Evolutionary conservation across 23 red algal species (phyloP).

Genomic region (Gracilaria caudata): DNA sequence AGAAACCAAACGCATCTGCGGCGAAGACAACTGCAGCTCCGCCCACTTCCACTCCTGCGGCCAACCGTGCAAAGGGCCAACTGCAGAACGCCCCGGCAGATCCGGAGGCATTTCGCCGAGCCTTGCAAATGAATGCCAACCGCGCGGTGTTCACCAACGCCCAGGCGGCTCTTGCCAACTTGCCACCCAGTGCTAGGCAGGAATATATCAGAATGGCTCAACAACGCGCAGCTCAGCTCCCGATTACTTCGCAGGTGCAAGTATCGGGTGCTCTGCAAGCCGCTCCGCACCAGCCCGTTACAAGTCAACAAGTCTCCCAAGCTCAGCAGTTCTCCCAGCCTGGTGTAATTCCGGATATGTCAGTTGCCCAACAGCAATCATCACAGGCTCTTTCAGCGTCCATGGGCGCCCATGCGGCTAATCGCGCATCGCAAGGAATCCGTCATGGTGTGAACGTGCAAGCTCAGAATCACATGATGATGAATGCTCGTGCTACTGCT

Average conservation of each 20-base stretch:
- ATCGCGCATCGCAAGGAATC: not conserved
- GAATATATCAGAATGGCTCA: not conserved
- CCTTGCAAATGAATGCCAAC: slow-evolving; percentile 20
- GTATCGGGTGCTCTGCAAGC: not conserved
- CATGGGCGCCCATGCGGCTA: not conserved
- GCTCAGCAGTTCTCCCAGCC: not conserved
- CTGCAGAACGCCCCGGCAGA: not conserved
- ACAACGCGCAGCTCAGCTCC: not conserved
- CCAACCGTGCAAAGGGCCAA: not conserved
- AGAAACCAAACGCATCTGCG: not conserved
- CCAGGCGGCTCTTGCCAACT: not conserved
- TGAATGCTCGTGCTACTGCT: not conserved
- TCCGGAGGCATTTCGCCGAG: not conserved
- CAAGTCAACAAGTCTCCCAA: not conserved
- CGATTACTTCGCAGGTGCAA: not conserved
- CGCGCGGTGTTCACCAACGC: not conserved
- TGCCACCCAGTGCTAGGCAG: not conserved
- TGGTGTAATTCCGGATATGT: not conserved
- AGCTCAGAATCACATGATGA: not conserved
- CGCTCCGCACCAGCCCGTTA: not conserved
- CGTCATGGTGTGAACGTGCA: not conserved
- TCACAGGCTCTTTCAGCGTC: not conserved
- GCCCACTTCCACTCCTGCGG: not conserved
- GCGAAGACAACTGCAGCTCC: not conserved
- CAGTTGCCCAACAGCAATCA: not conserved